Conservation (phyloP, 345 rosid species). For the Hypericum androsaemum region DNA sequence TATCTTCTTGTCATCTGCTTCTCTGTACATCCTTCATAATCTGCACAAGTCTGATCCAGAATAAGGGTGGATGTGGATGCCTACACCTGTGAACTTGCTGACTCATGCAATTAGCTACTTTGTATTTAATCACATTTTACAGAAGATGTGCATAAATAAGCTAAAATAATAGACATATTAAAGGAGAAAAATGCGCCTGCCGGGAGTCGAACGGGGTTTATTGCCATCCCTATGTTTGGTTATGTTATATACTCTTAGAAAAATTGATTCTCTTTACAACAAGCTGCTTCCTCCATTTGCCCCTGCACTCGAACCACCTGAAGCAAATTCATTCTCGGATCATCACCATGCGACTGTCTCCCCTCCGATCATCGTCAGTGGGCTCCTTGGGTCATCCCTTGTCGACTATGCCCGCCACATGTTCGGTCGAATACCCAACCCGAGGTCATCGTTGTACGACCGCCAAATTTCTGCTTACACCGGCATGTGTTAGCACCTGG, state of each 20-base stretch:
- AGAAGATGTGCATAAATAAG: too few relatives aligned
- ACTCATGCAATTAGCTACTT: too few relatives aligned
- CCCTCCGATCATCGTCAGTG: not conserved
- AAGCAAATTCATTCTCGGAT: constrained; percentile 6
- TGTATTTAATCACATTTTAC: too few relatives aligned
- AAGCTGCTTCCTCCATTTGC: not conserved
- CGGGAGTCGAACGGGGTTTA: too few relatives aligned
- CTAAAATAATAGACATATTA: too few relatives aligned
- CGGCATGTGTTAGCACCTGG: constrained; percentile 1
- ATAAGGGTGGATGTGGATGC: too few relatives aligned
- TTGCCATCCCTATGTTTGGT: too few relatives aligned
- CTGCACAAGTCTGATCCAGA: constrained; percentile 48
- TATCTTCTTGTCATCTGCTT: constrained; percentile 82
- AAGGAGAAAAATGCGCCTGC: too few relatives aligned
- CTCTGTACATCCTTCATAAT: constrained; percentile 74
- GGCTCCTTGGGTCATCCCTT: not conserved
- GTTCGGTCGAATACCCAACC: constrained; percentile 8
- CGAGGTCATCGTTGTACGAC: not conserved
- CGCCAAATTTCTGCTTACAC: not conserved
- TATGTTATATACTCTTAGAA: too few relatives aligned
- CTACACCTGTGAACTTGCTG: too few relatives aligned
- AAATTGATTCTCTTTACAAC: too few relatives aligned
- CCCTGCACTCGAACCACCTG: not conserved
- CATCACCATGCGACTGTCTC: not conserved
- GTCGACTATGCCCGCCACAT: not conserved